These are phyloP conservation scores for Chaetomium sp. DNA, from an alignment of 2,329 filamentous ascomycete species.

Conservation along the genomic window DNA sequence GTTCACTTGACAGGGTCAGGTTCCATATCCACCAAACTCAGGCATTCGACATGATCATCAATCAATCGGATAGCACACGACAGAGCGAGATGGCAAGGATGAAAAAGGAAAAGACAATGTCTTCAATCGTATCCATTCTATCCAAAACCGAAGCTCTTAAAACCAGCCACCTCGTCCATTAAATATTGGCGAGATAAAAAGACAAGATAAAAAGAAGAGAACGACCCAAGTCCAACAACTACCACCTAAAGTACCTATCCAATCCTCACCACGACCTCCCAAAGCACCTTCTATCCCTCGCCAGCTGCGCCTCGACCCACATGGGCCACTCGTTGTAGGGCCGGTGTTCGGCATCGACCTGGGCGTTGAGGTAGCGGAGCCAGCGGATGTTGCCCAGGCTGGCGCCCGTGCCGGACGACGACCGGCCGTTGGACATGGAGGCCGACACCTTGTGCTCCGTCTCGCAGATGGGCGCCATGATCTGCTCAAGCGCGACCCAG, in stretches of 20 bases:
- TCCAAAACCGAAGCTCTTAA: background rate
- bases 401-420: constrained; percentile 29
- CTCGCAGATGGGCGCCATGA: constrained; percentile 54
- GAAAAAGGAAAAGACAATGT: background rate
- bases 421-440: constrained; percentile 23
- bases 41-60: background rate
- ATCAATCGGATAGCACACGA: background rate
- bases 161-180: background rate
- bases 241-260: background rate
- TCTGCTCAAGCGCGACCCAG: constrained; percentile 58
- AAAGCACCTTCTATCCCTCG: constrained; percentile 50
- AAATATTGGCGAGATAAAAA: background rate
- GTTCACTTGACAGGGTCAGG: background rate
- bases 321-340: constrained; percentile 55
- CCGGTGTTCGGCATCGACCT: constrained; percentile 49
- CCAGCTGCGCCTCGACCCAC: constrained; percentile 57
- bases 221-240: background rate
- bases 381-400: constrained; percentile 52
- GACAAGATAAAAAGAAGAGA: background rate
- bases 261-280: constrained; percentile 37
- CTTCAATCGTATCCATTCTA: background rate
- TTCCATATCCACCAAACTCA: too few relatives aligned
- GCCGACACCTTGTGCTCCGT: constrained; percentile 41
- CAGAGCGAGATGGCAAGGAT: background rate
- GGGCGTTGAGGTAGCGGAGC: constrained; percentile 54